Percentiles rank a stretch among this genome's conserved stretches.
phyloP scores from a whole-genome alignment of 2,329 filamentous ascomycete species.

The Dothistroma pini region DNA sequence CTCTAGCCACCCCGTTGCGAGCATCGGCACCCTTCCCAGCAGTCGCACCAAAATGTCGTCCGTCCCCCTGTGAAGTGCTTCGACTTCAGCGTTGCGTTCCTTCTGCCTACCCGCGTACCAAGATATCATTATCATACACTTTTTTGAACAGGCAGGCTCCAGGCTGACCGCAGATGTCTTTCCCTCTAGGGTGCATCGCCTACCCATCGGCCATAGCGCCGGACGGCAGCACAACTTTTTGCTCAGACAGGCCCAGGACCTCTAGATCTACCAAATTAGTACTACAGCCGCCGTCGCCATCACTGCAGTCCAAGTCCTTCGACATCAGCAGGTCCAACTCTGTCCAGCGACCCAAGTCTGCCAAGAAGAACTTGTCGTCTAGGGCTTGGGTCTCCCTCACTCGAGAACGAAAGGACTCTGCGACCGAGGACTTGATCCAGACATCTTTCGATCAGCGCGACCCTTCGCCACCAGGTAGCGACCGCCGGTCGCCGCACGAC shows the following conservation, averaged over 20 bases:
- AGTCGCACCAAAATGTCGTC: conserved; percentile 1
- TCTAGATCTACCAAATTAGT: conserved; percentile 13
- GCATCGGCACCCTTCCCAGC: not conserved
- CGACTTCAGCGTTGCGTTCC: conserved; percentile 6
- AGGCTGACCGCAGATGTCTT: conserved; percentile 27
- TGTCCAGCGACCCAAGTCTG: conserved; percentile 14
- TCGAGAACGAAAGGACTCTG: conserved; percentile 6
- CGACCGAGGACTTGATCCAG: not conserved
- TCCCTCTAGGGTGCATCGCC: conserved; percentile 24
- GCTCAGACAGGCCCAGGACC: conserved; percentile 7
- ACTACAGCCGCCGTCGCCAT: conserved; percentile 12
- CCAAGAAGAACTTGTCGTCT: conserved; percentile 18
- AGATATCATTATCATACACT: conserved; percentile 18
- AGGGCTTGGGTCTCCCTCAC: conserved; percentile 20
- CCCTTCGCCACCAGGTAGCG: conserved; percentile 12
- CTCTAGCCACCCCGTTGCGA: conserved; percentile 7
- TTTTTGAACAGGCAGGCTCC: conserved; percentile 19
- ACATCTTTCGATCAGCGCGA: conserved; percentile 8
- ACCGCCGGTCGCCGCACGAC: conserved; percentile 21
- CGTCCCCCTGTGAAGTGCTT: not conserved
- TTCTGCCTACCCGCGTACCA: conserved; percentile 11
- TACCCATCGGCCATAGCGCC: conserved; percentile 20
- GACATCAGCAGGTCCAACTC: conserved; percentile 12
- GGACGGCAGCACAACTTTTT: conserved; percentile 13
- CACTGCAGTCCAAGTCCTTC: conserved; percentile 15